phyloP scores from a whole-genome alignment of 176 grass and related monocot species.

The Chloris gayana region DNA sequence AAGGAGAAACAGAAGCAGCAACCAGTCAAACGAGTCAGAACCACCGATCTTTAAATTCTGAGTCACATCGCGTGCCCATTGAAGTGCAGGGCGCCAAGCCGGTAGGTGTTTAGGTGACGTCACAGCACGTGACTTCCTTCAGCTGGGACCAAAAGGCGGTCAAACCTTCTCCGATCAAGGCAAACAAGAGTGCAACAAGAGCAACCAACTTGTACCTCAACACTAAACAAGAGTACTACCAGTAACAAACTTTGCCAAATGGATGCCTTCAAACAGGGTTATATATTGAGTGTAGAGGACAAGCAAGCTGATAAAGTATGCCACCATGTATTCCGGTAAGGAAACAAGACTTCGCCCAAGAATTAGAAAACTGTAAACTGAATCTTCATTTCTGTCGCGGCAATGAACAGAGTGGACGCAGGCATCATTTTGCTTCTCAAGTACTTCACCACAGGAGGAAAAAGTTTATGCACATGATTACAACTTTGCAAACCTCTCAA shows the following conservation, averaged over 20 bases:
- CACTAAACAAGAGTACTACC: not conserved
- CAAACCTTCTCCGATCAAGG: constrained; percentile 32
- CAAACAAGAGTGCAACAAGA: not conserved
- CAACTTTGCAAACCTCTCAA: constrained; percentile 51
- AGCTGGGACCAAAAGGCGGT: constrained; percentile 21
- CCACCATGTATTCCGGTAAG: constrained; percentile 21
- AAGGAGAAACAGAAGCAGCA: not conserved
- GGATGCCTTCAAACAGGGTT: not conserved
- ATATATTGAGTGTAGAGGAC: constrained; percentile 3
- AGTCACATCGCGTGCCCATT: constrained; percentile 21
- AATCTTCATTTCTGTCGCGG: not conserved
- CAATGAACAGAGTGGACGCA: constrained; percentile 54
- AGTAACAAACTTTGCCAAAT: not conserved
- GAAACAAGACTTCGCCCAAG: constrained; percentile 35
- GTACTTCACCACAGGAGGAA: constrained; percentile 28
- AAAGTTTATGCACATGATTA: constrained; percentile 36
- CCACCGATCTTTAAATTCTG: constrained; percentile 14
- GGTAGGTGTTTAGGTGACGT: constrained; percentile 32
- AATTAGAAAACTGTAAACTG: not conserved
- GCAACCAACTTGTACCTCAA: not conserved
- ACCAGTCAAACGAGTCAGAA: constrained; percentile 35
- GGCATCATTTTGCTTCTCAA: constrained; percentile 57
- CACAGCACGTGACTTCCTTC: constrained; percentile 36
- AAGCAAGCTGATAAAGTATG: constrained; percentile 1
- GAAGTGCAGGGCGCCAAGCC: constrained; percentile 17